Percentiles rank a stretch among this genome's conserved stretches.
Conservation (phyloP, 306 rosid genomes). For the Cajanus cajan region DNA sequence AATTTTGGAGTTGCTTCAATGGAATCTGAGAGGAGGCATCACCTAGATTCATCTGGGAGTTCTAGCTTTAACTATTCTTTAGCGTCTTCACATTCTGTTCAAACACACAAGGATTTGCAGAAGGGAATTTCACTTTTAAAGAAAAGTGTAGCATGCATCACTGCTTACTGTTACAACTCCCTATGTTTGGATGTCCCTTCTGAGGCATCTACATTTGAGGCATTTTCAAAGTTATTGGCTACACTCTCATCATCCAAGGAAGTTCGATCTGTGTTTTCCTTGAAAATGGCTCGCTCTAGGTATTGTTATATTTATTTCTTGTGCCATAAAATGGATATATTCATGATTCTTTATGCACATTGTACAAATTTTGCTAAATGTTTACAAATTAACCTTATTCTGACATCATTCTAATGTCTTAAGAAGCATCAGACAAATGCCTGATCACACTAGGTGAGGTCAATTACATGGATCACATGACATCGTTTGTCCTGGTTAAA, state of each 20-base stretch:
- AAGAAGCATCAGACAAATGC: background rate
- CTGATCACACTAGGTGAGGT: background rate
- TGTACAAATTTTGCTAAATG: background rate
- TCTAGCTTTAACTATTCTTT: slow-evolving; percentile 76
- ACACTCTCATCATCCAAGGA: slow-evolving; percentile 93
- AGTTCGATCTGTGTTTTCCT: slow-evolving; percentile 72
- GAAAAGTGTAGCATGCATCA: slow-evolving; percentile 92
- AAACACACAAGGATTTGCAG: slow-evolving; percentile 84
- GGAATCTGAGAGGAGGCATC: slow-evolving; percentile 87
- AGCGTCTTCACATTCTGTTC: slow-evolving; percentile 77
- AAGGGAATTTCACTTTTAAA: slow-evolving; percentile 90
- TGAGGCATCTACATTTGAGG: slow-evolving; percentile 92
- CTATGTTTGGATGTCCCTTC: slow-evolving; percentile 80
- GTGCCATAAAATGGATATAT: background rate
- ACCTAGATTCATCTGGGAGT: slow-evolving; percentile 71
- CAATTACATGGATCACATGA: background rate
- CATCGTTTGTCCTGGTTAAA: background rate
- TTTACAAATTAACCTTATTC: background rate
- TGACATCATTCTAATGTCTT: background rate
- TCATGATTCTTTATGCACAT: background rate
- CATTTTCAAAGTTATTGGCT: slow-evolving; percentile 79
- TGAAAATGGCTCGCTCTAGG: slow-evolving; percentile 88
- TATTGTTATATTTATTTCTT: slow-evolving; percentile 32
- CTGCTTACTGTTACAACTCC: slow-evolving; percentile 81
- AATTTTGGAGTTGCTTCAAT: slow-evolving; percentile 92